Percentiles rank a stretch among this genome's conserved stretches.
These are phyloP conservation scores for Malassezia yamatoensis DNA, from an alignment of 1,284 basidiomycete species.

Conservation along the genomic window DNA sequence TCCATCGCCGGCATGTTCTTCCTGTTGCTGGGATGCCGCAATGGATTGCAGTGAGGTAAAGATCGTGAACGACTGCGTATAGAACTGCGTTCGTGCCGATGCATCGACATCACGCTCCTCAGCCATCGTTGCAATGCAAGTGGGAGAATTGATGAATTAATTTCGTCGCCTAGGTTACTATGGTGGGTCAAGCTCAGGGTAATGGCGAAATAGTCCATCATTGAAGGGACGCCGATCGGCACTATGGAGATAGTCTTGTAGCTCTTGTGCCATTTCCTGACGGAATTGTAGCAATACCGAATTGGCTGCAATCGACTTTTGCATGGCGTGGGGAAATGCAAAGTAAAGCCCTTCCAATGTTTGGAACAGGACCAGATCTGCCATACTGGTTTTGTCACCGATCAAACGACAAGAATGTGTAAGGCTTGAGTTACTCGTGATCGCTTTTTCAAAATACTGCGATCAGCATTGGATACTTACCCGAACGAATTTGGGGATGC, in stretches of 20 bases:
- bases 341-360: slow-evolving; percentile 49
- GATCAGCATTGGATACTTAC: background rate
- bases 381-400: slow-evolving; percentile 50
- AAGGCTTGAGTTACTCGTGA: slow-evolving; percentile 34
- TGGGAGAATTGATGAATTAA: background rate
- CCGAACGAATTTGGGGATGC: slow-evolving; percentile 53
- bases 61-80: slow-evolving; percentile 36
- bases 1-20: background rate
- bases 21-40: slow-evolving; percentile 5
- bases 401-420: slow-evolving; percentile 47
- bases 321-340: slow-evolving; percentile 52
- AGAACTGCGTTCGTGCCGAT: slow-evolving; percentile 20
- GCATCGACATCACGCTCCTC: background rate
- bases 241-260: slow-evolving; percentile 52
- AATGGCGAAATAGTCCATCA: slow-evolving; percentile 52
- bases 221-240: slow-evolving; percentile 50
- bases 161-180: background rate
- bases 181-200: slow-evolving; percentile 51
- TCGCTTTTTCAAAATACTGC: slow-evolving; percentile 17
- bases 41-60: slow-evolving; percentile 35
- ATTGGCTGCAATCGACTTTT: slow-evolving; percentile 32
- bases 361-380: slow-evolving; percentile 53
- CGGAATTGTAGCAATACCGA: slow-evolving; percentile 19
- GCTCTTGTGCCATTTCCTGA: slow-evolving; percentile 33
- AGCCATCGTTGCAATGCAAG: background rate